Evolutionary conservation across 1,284 basidiomycete genomes (phyloP).

Genomic region (Pascua guehoae): DNA sequence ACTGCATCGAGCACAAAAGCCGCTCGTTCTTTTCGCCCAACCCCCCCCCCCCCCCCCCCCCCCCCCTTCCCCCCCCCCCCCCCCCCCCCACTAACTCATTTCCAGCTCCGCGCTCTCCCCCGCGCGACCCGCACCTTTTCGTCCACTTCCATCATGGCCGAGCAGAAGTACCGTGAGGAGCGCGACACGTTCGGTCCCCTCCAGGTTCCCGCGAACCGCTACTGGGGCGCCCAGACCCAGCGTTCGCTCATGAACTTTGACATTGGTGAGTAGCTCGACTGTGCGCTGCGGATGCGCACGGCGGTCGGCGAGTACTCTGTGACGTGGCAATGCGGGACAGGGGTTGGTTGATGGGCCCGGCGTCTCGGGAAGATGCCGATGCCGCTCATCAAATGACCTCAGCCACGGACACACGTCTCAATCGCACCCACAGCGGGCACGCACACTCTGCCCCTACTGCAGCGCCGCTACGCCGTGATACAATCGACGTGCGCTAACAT

Average conservation of each 20-base stretch:
- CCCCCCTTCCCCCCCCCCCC: no score
- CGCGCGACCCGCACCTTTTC: conserved; percentile 22
- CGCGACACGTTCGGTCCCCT: conserved; percentile 56
- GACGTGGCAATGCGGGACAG: no score
- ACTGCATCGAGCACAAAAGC: no score
- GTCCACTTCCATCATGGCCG: conserved; percentile 35
- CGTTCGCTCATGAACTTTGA: conserved; percentile 98
- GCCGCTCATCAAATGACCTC: background rate
- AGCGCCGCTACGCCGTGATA: no score
- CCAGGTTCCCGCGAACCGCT: conserved; percentile 86
- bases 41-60: no score
- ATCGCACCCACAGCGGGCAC: no score
- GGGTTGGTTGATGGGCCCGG: background rate
- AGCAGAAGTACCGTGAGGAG: conserved; percentile 46
- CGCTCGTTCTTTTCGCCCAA: no score
- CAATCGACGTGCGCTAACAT: background rate
- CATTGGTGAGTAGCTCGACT: conserved; percentile 61
- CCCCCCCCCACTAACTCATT: background rate
- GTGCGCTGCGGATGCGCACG: no score
- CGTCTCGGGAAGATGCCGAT: background rate
- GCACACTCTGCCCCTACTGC: no score
- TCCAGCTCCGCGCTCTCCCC: conserved; percentile 23
- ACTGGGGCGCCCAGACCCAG: conserved; percentile 99
- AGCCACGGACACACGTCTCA: no score
- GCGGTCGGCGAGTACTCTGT: no score